Evolutionary conservation across 768 basidiomycete species (phyloP).

Genomic region (Lentinula sp.): DNA sequence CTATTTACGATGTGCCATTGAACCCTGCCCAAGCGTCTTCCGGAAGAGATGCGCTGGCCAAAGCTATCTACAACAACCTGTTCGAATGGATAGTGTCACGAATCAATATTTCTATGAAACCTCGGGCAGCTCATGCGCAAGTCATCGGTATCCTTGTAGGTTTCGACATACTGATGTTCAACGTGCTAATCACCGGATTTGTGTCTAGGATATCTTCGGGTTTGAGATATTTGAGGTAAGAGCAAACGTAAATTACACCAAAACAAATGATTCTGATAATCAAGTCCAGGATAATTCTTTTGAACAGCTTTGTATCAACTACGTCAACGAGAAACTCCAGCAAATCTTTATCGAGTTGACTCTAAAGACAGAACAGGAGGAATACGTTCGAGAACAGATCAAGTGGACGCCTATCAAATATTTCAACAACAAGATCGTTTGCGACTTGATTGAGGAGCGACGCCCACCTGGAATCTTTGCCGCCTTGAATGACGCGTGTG

Average conservation of each 20-base stretch:
- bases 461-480: conserved; percentile 97
- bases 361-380: conserved; percentile 98
- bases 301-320: conserved; percentile 99
- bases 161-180: conserved; percentile 1
- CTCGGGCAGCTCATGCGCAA: conserved; percentile 63
- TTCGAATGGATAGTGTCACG: conserved; percentile 99
- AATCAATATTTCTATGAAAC: conserved; percentile 95
- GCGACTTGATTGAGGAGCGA: conserved; percentile 95
- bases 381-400: conserved; percentile 97
- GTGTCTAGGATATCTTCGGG: conserved; percentile 85
- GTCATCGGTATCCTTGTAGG: conserved; percentile 88
- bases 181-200: neutral
- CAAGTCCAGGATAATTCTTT: conserved; percentile 79
- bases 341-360: conserved; percentile 99
- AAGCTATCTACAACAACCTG: conserved; percentile 96
- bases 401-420: conserved; percentile 99
- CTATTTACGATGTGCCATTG: conserved; percentile 93
- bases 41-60: conserved; percentile 87
- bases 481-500: conserved; percentile 97
- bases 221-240: conserved; percentile 95
- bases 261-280: neutral
- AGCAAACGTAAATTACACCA: neutral
- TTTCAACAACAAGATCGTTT: conserved; percentile 97
- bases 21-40: conserved; percentile 89
- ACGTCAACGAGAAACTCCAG: conserved; percentile 99